These are phyloP conservation scores for Vinca minor DNA, from an alignment of 257 asterid species.

Conservation along the genomic window DNA sequence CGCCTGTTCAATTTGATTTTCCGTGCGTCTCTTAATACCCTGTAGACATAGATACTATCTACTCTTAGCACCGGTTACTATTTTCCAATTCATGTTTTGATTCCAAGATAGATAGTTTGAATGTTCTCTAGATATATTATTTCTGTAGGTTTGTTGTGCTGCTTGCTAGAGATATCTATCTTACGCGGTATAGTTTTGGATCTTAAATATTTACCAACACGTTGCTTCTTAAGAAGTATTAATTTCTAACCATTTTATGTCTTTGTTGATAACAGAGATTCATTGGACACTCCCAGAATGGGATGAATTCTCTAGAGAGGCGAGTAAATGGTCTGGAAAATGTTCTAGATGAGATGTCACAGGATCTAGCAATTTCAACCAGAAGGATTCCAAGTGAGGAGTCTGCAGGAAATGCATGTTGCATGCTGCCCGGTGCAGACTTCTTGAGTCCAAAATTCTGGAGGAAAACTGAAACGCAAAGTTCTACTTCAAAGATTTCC, in stretches of 20 bases:
- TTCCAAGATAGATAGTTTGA: neutral
- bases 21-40: neutral
- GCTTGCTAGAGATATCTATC: neutral
- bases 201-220: neutral
- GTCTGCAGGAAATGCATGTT: slow-evolving; percentile 37
- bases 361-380: slow-evolving; percentile 39
- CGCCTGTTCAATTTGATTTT: neutral
- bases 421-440: slow-evolving; percentile 54
- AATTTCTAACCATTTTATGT: neutral
- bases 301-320: slow-evolving; percentile 57
- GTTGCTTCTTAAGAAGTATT: no score
- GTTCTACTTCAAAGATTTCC: slow-evolving; percentile 20
- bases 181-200: neutral
- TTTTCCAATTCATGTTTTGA: neutral
- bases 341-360: slow-evolving; percentile 64
- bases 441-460: slow-evolving; percentile 66
- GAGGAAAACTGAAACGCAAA: slow-evolving; percentile 50
- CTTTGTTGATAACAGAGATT: slow-evolving; percentile 44
- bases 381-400: slow-evolving; percentile 24
- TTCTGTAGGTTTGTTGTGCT: neutral
- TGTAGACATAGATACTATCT: no score
- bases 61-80: neutral
- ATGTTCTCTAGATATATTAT: neutral
- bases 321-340: slow-evolving; percentile 81
- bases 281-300: slow-evolving; percentile 70